Percentiles rank a stretch among this genome's conserved stretches.
These are phyloP conservation scores for Sarocladiaceae sp. DNA, from an alignment of 2,329 filamentous ascomycete genomes.

Conservation along the genomic window DNA sequence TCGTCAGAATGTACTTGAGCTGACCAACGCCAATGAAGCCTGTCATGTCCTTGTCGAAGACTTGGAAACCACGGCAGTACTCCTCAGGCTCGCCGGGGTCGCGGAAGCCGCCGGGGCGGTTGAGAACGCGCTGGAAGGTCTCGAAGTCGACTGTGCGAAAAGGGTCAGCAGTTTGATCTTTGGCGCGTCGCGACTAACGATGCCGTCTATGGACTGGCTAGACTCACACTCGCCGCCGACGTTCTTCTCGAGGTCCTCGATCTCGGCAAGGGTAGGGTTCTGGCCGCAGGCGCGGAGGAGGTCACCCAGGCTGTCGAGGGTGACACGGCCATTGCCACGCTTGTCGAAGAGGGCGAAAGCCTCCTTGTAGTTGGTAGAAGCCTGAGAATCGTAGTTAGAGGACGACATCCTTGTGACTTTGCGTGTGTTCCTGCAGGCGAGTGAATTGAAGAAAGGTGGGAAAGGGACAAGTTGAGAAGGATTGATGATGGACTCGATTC, in stretches of 20 bases:
- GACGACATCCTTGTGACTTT: slow-evolving; percentile 19
- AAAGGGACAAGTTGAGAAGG: not conserved
- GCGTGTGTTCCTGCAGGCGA: not conserved
- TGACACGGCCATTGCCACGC: slow-evolving; percentile 90
- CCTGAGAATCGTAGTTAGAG: slow-evolving; percentile 54
- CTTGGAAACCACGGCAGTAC: slow-evolving; percentile 97
- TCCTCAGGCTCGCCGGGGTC: slow-evolving; percentile 96
- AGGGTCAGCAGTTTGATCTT: slow-evolving; percentile 13
- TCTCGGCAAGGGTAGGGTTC: slow-evolving; percentile 93
- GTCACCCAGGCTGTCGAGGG: slow-evolving; percentile 81
- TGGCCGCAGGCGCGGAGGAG: slow-evolving; percentile 94
- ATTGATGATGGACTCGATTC: too few species aligned
- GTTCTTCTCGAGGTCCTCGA: slow-evolving; percentile 83
- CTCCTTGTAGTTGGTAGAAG: slow-evolving; percentile 99
- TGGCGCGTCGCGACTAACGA: not conserved
- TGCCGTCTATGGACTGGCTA: not conserved
- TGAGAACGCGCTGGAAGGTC: slow-evolving; percentile 92
- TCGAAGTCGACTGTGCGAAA: slow-evolving; percentile 80
- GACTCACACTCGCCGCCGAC: slow-evolving; percentile 85
- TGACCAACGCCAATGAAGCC: slow-evolving; percentile 97
- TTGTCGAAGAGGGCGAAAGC: slow-evolving; percentile 99
- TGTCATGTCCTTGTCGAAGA: slow-evolving; percentile 98
- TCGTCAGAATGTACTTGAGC: slow-evolving; percentile 95
- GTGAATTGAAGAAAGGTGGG: not conserved
- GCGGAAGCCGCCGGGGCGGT: slow-evolving; percentile 95